A percentile compares a stretch with the other conserved stretches of the same genome.
Conservation (phyloP, 192 early-diverging fungal species). For the Backusella parvicylindrica region DNA sequence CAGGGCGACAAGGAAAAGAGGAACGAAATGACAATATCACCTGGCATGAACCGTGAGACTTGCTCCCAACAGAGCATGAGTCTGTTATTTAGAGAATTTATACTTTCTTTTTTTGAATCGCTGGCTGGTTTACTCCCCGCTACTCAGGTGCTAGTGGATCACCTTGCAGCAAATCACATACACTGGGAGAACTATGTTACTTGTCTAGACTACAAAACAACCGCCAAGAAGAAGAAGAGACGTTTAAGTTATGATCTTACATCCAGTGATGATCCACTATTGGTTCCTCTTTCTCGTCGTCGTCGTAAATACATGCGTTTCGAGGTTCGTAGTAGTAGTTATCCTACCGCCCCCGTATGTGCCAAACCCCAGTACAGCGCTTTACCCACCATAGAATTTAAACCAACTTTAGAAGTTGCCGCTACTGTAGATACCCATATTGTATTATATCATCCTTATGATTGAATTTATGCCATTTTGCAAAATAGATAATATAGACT, state of each 20-base stretch:
- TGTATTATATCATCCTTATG: background rate
- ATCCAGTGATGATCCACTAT: background rate
- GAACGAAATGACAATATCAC: conserved; percentile 67
- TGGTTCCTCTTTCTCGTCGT: background rate
- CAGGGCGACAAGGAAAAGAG: conserved; percentile 84
- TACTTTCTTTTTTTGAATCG: conserved; percentile 79
- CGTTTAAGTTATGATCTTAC: background rate
- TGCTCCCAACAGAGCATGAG: conserved; percentile 66
- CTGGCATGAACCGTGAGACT: conserved; percentile 80
- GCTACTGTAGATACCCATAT: background rate
- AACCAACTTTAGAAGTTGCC: background rate
- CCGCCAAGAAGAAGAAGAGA: background rate
- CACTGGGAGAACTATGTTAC: background rate
- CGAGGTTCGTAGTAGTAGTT: background rate
- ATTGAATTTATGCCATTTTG: background rate
- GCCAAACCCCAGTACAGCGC: background rate
- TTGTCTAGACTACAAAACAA: background rate
- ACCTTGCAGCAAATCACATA: conserved; percentile 4
- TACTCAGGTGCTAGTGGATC: conserved; percentile 48
- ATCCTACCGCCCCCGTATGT: background rate
- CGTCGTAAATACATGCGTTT: background rate
- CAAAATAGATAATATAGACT: background rate
- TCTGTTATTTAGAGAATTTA: conserved; percentile 68
- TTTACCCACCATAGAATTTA: background rate
- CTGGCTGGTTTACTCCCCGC: conserved; percentile 71